Evolutionary conservation across 2,329 filamentous ascomycete genomes (phyloP).

Genomic region (Rutstroemia sp.): DNA sequence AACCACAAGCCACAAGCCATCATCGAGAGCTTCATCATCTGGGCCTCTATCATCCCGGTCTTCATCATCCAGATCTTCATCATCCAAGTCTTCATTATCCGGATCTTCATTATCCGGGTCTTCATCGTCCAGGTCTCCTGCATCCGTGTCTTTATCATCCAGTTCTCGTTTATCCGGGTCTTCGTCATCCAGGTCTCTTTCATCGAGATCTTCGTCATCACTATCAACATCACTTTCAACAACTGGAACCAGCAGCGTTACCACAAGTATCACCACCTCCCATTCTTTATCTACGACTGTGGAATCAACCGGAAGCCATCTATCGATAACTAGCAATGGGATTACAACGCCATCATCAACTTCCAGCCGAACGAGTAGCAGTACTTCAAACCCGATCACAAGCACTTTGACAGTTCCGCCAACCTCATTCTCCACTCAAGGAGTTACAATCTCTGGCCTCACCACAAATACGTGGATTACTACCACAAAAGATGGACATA

Average conservation of each 20-base stretch:
- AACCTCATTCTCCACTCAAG: background rate
- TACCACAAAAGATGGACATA: background rate
- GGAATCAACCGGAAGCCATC: background rate
- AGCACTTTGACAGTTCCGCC: background rate
- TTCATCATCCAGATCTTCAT: no score
- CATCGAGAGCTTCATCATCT: background rate
- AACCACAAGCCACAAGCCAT: background rate
- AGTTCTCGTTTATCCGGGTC: no score
- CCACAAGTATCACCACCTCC: background rate
- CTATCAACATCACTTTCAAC: background rate
- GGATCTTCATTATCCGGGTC: no score
- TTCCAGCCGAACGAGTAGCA: background rate
- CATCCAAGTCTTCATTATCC: background rate
- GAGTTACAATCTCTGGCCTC: background rate
- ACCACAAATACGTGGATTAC: background rate
- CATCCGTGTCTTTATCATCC: background rate
- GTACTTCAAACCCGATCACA: background rate
- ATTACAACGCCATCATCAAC: background rate
- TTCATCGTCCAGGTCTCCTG: background rate
- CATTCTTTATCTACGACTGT: background rate
- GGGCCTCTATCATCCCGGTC: no score
- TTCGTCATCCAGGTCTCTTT: no score
- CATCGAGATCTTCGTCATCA: background rate
- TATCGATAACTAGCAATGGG: background rate
- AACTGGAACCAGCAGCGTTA: background rate